phyloP scores from a whole-genome alignment of 441 rosid species.

The Breynia disticha region DNA sequence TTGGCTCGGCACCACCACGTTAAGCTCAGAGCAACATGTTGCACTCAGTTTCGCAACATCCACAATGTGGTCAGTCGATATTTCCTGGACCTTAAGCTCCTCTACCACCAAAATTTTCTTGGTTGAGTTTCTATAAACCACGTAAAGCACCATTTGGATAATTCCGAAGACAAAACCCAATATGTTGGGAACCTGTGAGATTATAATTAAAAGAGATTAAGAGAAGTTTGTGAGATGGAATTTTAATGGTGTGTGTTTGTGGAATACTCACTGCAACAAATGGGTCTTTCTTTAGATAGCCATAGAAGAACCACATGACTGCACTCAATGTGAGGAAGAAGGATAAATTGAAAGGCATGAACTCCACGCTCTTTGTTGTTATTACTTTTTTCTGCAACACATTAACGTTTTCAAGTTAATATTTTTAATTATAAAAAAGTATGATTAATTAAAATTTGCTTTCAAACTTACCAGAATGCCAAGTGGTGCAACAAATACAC shows the following conservation, averaged over 20 bases:
- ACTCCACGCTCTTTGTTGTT: slow-evolving; percentile 74
- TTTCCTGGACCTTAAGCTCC: slow-evolving; percentile 38
- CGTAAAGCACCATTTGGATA: slow-evolving; percentile 62
- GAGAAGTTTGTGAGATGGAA: no score
- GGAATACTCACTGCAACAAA: slow-evolving; percentile 50
- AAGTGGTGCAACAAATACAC: slow-evolving; percentile 68
- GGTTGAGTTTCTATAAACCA: slow-evolving; percentile 40
- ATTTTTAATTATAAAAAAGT: not conserved
- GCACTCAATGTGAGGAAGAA: slow-evolving; percentile 76
- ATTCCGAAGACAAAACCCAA: slow-evolving; percentile 68
- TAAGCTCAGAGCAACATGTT: slow-evolving; percentile 30
- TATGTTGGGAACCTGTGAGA: slow-evolving; percentile 59
- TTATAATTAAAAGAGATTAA: not conserved
- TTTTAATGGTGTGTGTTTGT: no score
- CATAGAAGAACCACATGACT: slow-evolving; percentile 79
- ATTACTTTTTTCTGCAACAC: slow-evolving; percentile 60
- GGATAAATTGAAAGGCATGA: slow-evolving; percentile 69
- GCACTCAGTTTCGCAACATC: slow-evolving; percentile 41
- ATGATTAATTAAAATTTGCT: not conserved
- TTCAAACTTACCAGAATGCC: slow-evolving; percentile 36
- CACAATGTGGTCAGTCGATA: slow-evolving; percentile 38
- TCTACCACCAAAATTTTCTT: slow-evolving; percentile 28
- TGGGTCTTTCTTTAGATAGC: slow-evolving; percentile 47
- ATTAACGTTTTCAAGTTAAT: not conserved
- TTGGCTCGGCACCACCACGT: not conserved